These are phyloP conservation scores for Triticum urartu DNA, from an alignment of 176 grass and related monocot genomes.

Conservation along the genomic window DNA sequence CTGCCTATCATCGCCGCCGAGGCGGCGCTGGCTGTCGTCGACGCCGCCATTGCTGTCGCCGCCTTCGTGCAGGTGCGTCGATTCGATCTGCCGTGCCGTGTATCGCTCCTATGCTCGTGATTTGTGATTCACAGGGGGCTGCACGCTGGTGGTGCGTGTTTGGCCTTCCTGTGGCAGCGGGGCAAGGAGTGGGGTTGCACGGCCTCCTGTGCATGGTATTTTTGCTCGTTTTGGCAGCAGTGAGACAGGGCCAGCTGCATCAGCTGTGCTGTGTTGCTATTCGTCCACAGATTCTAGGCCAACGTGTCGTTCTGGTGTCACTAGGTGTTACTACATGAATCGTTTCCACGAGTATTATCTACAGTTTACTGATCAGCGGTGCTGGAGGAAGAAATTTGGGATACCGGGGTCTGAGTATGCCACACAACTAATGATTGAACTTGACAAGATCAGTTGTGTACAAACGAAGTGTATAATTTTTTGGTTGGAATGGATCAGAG, in stretches of 20 bases:
- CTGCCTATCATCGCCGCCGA: slow-evolving; percentile 49
- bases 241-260: background rate
- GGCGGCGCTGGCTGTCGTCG: slow-evolving; percentile 54
- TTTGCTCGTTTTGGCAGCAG: background rate
- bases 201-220: background rate
- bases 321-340: background rate
- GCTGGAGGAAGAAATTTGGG: background rate
- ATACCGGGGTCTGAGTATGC: background rate
- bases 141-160: too few relatives aligned
- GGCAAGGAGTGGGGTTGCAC: background rate
- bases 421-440: background rate
- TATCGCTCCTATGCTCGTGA: background rate
- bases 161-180: too few relatives aligned
- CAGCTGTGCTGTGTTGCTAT: background rate
- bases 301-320: background rate
- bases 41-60: slow-evolving; percentile 50
- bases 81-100: slow-evolving; percentile 30
- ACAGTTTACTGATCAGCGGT: background rate
- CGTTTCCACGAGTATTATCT: background rate
- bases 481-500: background rate
- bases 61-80: slow-evolving; percentile 84
- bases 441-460: background rate
- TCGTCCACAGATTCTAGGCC: background rate
- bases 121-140: background rate
- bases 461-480: background rate